These are phyloP conservation scores for Clonostachys solani DNA, from an alignment of 2,329 filamentous ascomycete species.

Conservation along the genomic window DNA sequence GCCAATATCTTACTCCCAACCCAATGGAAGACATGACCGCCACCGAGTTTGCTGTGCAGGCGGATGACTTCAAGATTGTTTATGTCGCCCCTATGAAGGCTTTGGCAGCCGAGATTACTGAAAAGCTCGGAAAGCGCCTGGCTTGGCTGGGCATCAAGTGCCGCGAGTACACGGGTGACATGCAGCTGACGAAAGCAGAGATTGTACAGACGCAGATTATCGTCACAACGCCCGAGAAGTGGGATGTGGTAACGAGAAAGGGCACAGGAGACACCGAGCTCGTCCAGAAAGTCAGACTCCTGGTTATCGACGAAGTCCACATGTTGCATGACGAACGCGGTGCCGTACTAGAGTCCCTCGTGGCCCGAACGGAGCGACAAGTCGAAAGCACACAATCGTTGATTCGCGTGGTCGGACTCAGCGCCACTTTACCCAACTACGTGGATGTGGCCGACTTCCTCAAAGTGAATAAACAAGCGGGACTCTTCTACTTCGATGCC, in stretches of 20 bases:
- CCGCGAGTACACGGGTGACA: constrained; percentile 93
- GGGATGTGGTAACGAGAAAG: constrained; percentile 97
- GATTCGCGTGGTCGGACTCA: constrained; percentile 93
- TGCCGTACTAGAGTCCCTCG: constrained; percentile 91
- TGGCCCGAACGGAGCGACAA: constrained; percentile 90
- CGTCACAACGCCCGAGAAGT: constrained; percentile 97
- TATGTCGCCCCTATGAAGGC: constrained; percentile 99
- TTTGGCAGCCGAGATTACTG: constrained; percentile 90
- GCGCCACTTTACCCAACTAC: constrained; percentile 94
- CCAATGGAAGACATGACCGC: constrained; percentile 71
- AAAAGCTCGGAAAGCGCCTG: constrained; percentile 86
- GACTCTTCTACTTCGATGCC: constrained; percentile 93
- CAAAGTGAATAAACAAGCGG: constrained; percentile 88
- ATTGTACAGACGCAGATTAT: constrained; percentile 97
- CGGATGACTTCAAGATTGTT: constrained; percentile 94
- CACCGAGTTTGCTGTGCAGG: constrained; percentile 75
- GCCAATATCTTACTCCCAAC: constrained; percentile 78
- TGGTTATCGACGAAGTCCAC: constrained; percentile 98
- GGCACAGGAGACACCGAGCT: constrained; percentile 96
- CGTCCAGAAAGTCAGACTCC: constrained; percentile 90
- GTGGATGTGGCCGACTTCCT: constrained; percentile 96
- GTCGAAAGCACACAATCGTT: constrained; percentile 97
- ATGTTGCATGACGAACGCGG: constrained; percentile 99
- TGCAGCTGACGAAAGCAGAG: constrained; percentile 96
- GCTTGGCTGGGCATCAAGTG: constrained; percentile 92